Evolutionary conservation across 768 basidiomycete genomes (phyloP).

Genomic region (Crucibulum laeve): DNA sequence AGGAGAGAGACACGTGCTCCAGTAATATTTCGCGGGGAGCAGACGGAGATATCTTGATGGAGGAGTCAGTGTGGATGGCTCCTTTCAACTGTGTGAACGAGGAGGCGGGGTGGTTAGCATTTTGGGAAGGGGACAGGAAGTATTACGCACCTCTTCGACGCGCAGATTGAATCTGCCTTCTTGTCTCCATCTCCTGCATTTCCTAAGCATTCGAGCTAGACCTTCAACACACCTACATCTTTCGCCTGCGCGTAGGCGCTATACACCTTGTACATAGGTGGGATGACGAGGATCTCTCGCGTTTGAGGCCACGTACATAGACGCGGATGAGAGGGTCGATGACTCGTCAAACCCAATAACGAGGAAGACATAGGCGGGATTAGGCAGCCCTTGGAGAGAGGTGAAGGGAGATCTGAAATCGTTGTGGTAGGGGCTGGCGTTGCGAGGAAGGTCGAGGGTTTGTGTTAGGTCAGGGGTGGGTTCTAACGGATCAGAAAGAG

Average conservation of each 20-base stretch:
- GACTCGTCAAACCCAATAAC: slow-evolving; percentile 97
- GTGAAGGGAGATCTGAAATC: slow-evolving; percentile 76
- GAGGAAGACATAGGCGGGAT: slow-evolving; percentile 72
- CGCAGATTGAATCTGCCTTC: slow-evolving; percentile 67
- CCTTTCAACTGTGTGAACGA: slow-evolving; percentile 63
- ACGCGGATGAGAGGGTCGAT: slow-evolving; percentile 93
- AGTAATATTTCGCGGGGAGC: slow-evolving; percentile 96
- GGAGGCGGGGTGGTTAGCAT: neutral
- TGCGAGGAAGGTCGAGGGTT: slow-evolving; percentile 70
- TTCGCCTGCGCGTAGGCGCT: slow-evolving; percentile 92
- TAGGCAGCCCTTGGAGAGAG: slow-evolving; percentile 65
- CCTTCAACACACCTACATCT: slow-evolving; percentile 79
- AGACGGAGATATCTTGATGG: slow-evolving; percentile 88
- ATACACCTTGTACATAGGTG: slow-evolving; percentile 99
- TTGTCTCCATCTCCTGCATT: slow-evolving; percentile 70
- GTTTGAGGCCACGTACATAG: slow-evolving; percentile 70
- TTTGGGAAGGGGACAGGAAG: slow-evolving; percentile 4
- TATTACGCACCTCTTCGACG: slow-evolving; percentile 61
- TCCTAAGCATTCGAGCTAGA: slow-evolving; percentile 60
- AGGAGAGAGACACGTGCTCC: slow-evolving; percentile 75
- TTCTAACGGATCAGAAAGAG: slow-evolving; percentile 7
- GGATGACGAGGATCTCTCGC: slow-evolving; percentile 86
- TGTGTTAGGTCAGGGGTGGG: slow-evolving; percentile 33
- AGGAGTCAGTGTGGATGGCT: slow-evolving; percentile 61
- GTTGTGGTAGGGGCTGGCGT: slow-evolving; percentile 89